phyloP scores from a whole-genome alignment of 192 early-diverging fungal species.

The Coemansia sp. region DNA sequence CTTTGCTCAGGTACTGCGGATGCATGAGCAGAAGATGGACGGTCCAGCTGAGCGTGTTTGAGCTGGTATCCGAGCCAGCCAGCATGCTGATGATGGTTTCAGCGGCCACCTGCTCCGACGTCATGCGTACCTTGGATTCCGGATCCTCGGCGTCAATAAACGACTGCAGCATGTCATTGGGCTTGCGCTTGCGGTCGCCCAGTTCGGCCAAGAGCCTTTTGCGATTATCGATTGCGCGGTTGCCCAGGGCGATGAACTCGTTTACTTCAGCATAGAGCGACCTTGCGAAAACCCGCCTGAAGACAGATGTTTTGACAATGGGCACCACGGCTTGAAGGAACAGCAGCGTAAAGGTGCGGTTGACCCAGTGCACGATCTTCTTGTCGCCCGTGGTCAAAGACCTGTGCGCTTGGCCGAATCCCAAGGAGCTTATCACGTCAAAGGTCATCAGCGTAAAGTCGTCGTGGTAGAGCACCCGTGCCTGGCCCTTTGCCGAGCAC shows the following conservation, averaged over 20 bases:
- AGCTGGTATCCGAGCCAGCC: slow-evolving; percentile 41
- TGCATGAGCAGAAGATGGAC: slow-evolving; percentile 37
- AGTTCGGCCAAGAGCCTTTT: background rate
- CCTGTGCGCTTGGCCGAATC: slow-evolving; percentile 34
- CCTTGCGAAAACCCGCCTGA: slow-evolving; percentile 11
- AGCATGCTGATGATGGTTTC: slow-evolving; percentile 37
- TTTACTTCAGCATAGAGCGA: slow-evolving; percentile 18
- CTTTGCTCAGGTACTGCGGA: slow-evolving; percentile 16
- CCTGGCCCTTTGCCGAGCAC: background rate
- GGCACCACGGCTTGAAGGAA: slow-evolving; percentile 27
- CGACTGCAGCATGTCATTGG: slow-evolving; percentile 37
- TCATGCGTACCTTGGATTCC: slow-evolving; percentile 29
- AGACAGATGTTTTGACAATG: slow-evolving; percentile 15
- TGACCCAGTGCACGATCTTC: slow-evolving; percentile 29
- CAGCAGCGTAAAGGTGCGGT: slow-evolving; percentile 25
- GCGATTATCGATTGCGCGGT: slow-evolving; percentile 25
- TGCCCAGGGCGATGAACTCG: slow-evolving; percentile 23
- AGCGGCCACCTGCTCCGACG: slow-evolving; percentile 25
- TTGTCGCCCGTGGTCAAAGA: slow-evolving; percentile 37
- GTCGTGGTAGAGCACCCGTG: slow-evolving; percentile 20
- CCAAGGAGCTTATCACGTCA: slow-evolving; percentile 41
- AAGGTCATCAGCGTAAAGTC: slow-evolving; percentile 42
- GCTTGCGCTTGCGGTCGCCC: background rate
- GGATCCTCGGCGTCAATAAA: slow-evolving; percentile 47
- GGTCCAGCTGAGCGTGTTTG: slow-evolving; percentile 40